Percentiles rank a stretch among this genome's conserved stretches.
phyloP scores from a whole-genome alignment of 2,329 filamentous ascomycete genomes.

The Colletotrichum chrysophilum region DNA sequence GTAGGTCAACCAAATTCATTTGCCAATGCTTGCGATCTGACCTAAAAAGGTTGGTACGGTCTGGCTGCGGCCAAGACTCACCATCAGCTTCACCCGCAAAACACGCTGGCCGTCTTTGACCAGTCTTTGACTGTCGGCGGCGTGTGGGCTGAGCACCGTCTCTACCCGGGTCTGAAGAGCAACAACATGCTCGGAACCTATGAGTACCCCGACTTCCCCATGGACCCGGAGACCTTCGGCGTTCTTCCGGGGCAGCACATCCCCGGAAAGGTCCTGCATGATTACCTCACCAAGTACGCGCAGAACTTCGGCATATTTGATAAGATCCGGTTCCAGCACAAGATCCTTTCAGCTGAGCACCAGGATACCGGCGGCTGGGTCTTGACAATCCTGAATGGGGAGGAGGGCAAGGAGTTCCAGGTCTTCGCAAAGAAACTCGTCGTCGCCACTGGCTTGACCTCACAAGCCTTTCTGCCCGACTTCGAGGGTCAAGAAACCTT shows the following conservation, averaged over 20 bases:
- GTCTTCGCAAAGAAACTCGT: slow-evolving; percentile 53
- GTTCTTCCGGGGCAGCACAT: slow-evolving; percentile 52
- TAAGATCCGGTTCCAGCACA: slow-evolving; percentile 43
- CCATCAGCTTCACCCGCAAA: slow-evolving; percentile 61
- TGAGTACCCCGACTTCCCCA: slow-evolving; percentile 77
- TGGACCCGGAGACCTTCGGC: slow-evolving; percentile 60
- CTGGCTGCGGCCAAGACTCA: slow-evolving; percentile 67
- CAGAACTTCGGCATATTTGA: slow-evolving; percentile 45
- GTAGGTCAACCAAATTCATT: slow-evolving; percentile 38
- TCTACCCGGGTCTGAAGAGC: slow-evolving; percentile 73
- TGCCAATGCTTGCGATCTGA: background rate
- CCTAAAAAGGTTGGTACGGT: slow-evolving; percentile 53
- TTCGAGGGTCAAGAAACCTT: slow-evolving; percentile 53
- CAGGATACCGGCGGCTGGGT: slow-evolving; percentile 46
- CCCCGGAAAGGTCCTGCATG: slow-evolving; percentile 49
- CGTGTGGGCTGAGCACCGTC: slow-evolving; percentile 70
- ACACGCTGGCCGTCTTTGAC: slow-evolving; percentile 64
- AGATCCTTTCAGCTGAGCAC: slow-evolving; percentile 48
- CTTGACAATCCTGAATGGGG: slow-evolving; percentile 32
- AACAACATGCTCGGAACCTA: slow-evolving; percentile 79
- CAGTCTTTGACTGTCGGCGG: slow-evolving; percentile 65
- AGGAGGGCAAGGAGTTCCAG: slow-evolving; percentile 20
- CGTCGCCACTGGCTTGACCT: slow-evolving; percentile 61
- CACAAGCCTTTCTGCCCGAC: slow-evolving; percentile 50
- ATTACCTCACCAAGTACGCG: slow-evolving; percentile 52